Evolutionary conservation across 768 basidiomycete genomes (phyloP), one percentile per base, ranked within the genome.

Genomic region (Coprinopsis strossmayeri): DNA sequence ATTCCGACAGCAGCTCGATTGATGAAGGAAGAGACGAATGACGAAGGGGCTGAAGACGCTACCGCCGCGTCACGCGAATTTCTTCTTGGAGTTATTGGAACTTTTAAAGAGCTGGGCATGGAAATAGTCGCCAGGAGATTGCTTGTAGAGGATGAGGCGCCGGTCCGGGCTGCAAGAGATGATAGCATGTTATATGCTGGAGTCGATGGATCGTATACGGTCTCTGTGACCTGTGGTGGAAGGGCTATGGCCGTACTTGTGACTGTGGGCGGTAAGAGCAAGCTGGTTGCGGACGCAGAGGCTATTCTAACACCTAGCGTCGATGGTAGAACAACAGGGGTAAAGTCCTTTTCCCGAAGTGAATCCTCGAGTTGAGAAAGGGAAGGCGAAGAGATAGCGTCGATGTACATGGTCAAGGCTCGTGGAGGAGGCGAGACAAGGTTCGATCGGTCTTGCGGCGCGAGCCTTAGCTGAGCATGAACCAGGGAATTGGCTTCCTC

Each of bases 401-500:
- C 81, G 30, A 85, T 72, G 57, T 82, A 87, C 61, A 87, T 82
- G 1, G 88, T 89, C 30, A 91, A 58, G 1, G 88, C 85, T 32
- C 86, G 75, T 1, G 88, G 86, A 7, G 88, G 74, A 23, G 81
- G 84, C 0, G 86, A 66, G 46, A 89, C 65, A 25, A 87, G 73
- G 40, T 73, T 63, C 34, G 71, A 70, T 21, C 82, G 59, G 50
- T 65, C 77, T 59, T 78, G 60, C 15, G 77, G 73, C n/a, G 78
- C 77, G 46, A 72, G 68, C 50, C 72, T 15, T 54, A 53, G 24
- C n/a, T 35, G 32, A 27, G 53, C 27, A 50, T 42, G 40, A 21
- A 23, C 23, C 11, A 23, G 23, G 23, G 40, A 24, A 42, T 5
- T 17, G 7, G 11, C 17, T 4, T 9, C 5, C 24, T 42, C 21